phyloP scores from a whole-genome alignment of 768 basidiomycete genomes.

The Pisolithus orientalis region DNA sequence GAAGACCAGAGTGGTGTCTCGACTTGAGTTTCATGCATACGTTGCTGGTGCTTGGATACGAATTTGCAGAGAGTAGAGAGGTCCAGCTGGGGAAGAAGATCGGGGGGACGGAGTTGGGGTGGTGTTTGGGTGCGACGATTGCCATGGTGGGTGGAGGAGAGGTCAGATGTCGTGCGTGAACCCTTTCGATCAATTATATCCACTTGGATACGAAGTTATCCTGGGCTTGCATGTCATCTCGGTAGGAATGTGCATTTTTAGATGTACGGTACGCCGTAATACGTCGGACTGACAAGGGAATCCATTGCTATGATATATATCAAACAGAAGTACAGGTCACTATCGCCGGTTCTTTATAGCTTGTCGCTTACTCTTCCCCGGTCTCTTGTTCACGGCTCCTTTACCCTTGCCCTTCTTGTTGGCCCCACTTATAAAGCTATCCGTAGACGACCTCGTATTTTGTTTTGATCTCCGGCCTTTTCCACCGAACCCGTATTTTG shows the following conservation, averaged over 20 bases:
- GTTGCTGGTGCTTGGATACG: slow-evolving; percentile 83
- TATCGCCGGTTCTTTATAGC: slow-evolving; percentile 32
- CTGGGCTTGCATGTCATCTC: neutral
- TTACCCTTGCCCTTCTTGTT: slow-evolving; percentile 28
- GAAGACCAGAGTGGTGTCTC: slow-evolving; percentile 89
- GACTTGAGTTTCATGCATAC: slow-evolving; percentile 96
- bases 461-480: slow-evolving; percentile 66
- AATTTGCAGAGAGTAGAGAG: slow-evolving; percentile 64
- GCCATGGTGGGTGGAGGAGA: slow-evolving; percentile 56
- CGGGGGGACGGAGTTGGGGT: slow-evolving; percentile 85
- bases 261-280: neutral
- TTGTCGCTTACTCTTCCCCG: slow-evolving; percentile 54
- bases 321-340: slow-evolving; percentile 5
- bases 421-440: slow-evolving; percentile 51
- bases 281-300: too few relatives aligned
- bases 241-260: neutral
- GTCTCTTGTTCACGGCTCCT: slow-evolving; percentile 35
- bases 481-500: slow-evolving; percentile 80
- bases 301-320: slow-evolving; percentile 2
- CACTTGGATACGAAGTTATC: too few relatives aligned
- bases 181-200: neutral
- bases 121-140: slow-evolving; percentile 85
- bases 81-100: slow-evolving; percentile 84
- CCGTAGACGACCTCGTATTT: slow-evolving; percentile 77
- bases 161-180: slow-evolving; percentile 43